Percentiles rank a stretch among this genome's conserved stretches.
Conservation (phyloP, 192 early-diverging fungal genomes). For the Spizellomyces sp. region DNA sequence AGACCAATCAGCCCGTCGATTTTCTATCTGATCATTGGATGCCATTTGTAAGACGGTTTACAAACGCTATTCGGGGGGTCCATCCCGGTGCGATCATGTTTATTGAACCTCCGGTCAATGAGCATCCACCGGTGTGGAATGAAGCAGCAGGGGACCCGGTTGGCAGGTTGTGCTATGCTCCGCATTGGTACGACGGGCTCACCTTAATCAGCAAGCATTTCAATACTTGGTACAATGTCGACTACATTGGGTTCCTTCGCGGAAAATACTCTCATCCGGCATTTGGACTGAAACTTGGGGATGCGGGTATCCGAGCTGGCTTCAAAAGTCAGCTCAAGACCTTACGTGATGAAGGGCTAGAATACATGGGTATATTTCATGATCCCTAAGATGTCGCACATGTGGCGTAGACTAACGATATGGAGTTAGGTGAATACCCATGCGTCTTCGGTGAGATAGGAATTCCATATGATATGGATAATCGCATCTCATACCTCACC, state of each 20-base stretch:
- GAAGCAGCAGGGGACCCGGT: conserved; percentile 17
- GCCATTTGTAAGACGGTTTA: conserved; percentile 72
- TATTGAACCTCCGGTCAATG: conserved; percentile 76
- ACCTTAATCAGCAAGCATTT: conserved; percentile 66
- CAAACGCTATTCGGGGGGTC: conserved; percentile 57
- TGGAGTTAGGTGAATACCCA: conserved; percentile 61
- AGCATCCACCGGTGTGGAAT: conserved; percentile 42
- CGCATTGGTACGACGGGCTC: conserved; percentile 83
- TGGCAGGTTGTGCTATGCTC: conserved; percentile 64
- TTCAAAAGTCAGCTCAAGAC: conserved; percentile 50
- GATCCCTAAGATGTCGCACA: neutral
- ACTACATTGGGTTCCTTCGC: conserved; percentile 48
- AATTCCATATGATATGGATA: conserved; percentile 78
- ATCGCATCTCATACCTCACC: conserved; percentile 56
- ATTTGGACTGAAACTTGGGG: conserved; percentile 70
- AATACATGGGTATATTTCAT: neutral
- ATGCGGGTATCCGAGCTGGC: conserved; percentile 63
- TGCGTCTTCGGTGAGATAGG: conserved; percentile 75
- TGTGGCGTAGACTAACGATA: neutral
- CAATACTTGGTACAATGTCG: conserved; percentile 65
- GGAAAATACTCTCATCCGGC: conserved; percentile 53
- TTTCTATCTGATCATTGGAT: conserved; percentile 68
- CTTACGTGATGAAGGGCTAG: conserved; percentile 21
- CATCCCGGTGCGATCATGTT: conserved; percentile 62
- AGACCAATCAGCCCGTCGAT: conserved; percentile 56